These are phyloP conservation scores for Thielaviopsis punctulata DNA, from an alignment of 2,329 filamentous ascomycete genomes.

Conservation along the genomic window DNA sequence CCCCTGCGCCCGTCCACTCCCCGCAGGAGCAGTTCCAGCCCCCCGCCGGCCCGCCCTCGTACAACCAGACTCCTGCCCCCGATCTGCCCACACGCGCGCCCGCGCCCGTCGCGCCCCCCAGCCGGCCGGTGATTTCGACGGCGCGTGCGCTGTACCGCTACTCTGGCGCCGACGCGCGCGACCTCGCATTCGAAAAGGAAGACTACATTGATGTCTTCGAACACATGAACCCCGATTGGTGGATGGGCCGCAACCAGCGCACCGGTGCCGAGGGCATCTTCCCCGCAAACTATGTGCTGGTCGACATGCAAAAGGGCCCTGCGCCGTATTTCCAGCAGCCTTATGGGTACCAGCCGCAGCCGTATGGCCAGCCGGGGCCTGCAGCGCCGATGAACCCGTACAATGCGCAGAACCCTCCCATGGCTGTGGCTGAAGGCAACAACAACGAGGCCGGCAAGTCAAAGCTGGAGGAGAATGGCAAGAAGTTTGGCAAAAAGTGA, in stretches of 20 bases:
- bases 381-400: conserved; percentile 33
- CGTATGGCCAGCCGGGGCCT: conserved; percentile 26
- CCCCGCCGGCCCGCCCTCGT: conserved; percentile 30
- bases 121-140: conserved; percentile 47
- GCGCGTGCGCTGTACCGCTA: conserved; percentile 77
- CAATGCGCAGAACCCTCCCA: conserved; percentile 52
- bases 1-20: conserved; percentile 19
- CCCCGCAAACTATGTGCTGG: conserved; percentile 67
- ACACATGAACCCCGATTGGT: conserved; percentile 97
- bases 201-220: conserved; percentile 68
- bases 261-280: conserved; percentile 84
- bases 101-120: conserved; percentile 8
- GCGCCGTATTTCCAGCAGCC: conserved; percentile 21
- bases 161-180: conserved; percentile 59
- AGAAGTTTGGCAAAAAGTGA: conserved; percentile 88
- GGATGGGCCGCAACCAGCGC: conserved; percentile 72
- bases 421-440: conserved; percentile 50
- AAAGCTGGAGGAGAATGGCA: conserved; percentile 60
- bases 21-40: conserved; percentile 15
- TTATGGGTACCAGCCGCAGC: conserved; percentile 15
- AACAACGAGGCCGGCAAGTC: conserved; percentile 26
- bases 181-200: conserved; percentile 64
- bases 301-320: conserved; percentile 45
- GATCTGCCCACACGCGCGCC: conserved; percentile 24
- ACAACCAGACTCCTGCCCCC: conserved; percentile 29